Base-by-base conservation (phyloP, 768 basidiomycete species). In the Baorangia bicolor region DNA sequence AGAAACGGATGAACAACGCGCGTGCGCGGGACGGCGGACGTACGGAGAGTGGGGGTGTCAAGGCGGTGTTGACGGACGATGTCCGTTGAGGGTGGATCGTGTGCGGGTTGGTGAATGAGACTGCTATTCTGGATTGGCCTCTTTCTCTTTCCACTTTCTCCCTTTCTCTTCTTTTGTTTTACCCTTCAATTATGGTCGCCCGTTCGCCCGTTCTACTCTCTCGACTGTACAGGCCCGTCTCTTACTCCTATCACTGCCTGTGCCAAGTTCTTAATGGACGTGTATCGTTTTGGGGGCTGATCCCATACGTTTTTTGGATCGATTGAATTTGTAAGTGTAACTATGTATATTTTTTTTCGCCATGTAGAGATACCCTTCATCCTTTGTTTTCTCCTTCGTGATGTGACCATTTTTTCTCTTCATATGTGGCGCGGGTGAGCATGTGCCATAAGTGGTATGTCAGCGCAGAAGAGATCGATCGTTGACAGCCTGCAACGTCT, bases 21-120 rank as follows among this genome's bases (percentile, higher is more conserved):
- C 81, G 87, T 39, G 90, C 85, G 45, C 77, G 88, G 54, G 88
- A 92, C 69, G 90, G 90, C 3, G 90, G 90, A 37, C 76, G 90
- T 62, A 92, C 90, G 58, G 88, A 90, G 74, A 92, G 90, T 64
- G 90, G 90, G 2, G 90, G 90, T n/a, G 88, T 92, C 30, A 86
- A 83, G 64, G 90, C 87, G 12, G 78, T 91, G 44, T 69, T 86
- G 67, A 79, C 81, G 60, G 75, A 81, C 61, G 72, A 70, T 27
- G 55, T 55, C 33, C 57, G 58, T 21, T 67, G 57, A 66, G 42
- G 58, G 46, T 28, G 50, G 43, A 52, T 57, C 34, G 34, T 30
- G 30, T 42, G 30, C 21, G 27, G 31, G 55, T 58, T 42, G 49
- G 49, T 45, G 55, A 50, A 62, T 27, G 54, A 48, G 45, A 53